Percentiles rank a stretch among this genome's conserved stretches.
Evolutionary conservation across 1,284 basidiomycete genomes (phyloP).

Genomic region (Dichomitus squalens): DNA sequence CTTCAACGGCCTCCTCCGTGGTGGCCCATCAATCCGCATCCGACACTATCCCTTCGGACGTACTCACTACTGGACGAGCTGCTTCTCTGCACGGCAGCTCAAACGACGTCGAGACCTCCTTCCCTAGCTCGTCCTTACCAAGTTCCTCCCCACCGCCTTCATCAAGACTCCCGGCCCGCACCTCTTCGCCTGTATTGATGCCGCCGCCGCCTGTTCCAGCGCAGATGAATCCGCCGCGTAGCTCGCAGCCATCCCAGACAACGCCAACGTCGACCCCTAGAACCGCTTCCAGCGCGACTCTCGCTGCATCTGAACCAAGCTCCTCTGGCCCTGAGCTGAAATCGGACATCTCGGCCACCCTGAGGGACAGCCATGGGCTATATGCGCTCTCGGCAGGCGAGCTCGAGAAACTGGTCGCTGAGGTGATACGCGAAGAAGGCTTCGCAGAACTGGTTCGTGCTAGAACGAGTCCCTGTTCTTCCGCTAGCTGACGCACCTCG

Average conservation of each 20-base stretch:
- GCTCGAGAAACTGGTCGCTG: constrained; percentile 35
- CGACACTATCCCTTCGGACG: background rate
- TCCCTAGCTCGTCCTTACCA: constrained; percentile 16
- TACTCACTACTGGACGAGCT: background rate
- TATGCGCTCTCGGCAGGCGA: constrained; percentile 32
- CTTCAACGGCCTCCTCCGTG: constrained; percentile 15
- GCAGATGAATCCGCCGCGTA: background rate
- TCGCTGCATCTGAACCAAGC: background rate
- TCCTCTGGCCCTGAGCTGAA: background rate
- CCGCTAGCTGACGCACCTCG: background rate
- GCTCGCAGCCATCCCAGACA: background rate
- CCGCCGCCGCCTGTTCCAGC: constrained; percentile 23
- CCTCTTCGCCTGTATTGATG: constrained; percentile 17
- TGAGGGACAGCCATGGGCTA: constrained; percentile 24
- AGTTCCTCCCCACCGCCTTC: constrained; percentile 11
- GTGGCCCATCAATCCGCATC: constrained; percentile 13
- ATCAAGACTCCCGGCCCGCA: background rate
- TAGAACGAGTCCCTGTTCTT: too few relatives aligned
- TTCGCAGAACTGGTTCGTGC: constrained; percentile 33
- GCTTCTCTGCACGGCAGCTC: background rate
- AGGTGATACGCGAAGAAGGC: constrained; percentile 36
- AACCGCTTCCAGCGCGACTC: background rate
- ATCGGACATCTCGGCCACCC: constrained; percentile 4
- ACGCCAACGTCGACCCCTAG: constrained; percentile 1
- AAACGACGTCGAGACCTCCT: constrained; percentile 7